Evolutionary conservation across 176 grass and related monocot genomes (phyloP), one percentile per base, ranked within the genome.

Genomic region (Tillandsia leiboldiana): DNA sequence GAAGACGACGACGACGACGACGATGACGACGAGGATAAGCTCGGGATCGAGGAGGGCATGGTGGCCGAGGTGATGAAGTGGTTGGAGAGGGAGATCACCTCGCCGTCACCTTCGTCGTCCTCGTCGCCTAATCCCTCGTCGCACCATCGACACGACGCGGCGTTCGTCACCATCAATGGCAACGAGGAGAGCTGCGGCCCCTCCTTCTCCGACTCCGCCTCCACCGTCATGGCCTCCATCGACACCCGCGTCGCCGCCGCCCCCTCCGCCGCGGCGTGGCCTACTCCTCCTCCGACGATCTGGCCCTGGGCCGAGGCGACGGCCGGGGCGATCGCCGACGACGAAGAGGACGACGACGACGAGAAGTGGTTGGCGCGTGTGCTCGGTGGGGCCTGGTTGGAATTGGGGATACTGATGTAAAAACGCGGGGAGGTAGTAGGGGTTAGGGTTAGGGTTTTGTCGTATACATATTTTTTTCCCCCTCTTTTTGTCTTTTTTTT

Each of bases 161-260:
- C 76, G 50, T 82, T 78, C 81, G 80, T 89, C 1, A 89, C 88
- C 54, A 89, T 91, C 70, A 91, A 87, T 68, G 88, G 83, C 58
- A 84, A 91, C 83, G 88, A 91, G 83, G 88, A 96, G 86, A 96
- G 78, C 63, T 96, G 92, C 61, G 88, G 92, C 13, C 86, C 92
- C 49, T 96, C 92, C 72, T 91, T 96, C 88, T 91, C 92, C 15
- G 73, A 73, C 57, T 78, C 88, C 8, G 69, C 85, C 33, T 85
- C 83, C 12, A 89, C 81, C 2, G 81, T 96, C 3, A 96, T 96
- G 92, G 92, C 88, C 48, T 87, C 85, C n/a, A 73, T 91, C 20
- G 92, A 96, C 85, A 89, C 83, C 5, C 75, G 86, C 10, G 67
- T 61, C 9, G 82, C 64, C 2, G 72, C 24, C 73, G 12, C 63